These are phyloP conservation scores for Aspergillus terreus DNA, from an alignment of 2,329 filamentous ascomycete genomes.

Conservation along the genomic window DNA sequence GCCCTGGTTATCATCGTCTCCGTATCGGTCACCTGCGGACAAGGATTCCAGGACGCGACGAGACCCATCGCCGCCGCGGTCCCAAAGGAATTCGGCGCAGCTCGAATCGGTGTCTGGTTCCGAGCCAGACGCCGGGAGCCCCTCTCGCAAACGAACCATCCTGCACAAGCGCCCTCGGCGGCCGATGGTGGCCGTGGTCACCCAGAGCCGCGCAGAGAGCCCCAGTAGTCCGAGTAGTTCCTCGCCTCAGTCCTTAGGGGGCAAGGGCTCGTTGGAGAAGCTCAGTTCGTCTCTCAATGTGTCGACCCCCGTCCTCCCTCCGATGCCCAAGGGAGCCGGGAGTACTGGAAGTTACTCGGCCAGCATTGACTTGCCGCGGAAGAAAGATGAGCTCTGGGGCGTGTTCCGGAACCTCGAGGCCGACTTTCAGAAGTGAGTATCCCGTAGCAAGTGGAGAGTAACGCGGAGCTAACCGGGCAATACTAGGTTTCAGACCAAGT, in stretches of 20 bases:
- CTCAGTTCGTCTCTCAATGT: constrained; percentile 40
- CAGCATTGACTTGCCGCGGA: constrained; percentile 43
- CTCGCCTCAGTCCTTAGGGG: constrained; percentile 38
- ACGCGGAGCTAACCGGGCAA: constrained; percentile 6
- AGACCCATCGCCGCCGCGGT: constrained; percentile 23
- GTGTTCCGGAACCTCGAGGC: constrained; percentile 65
- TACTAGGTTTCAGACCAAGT: constrained; percentile 66
- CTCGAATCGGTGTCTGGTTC: constrained; percentile 13
- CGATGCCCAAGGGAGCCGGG: constrained; percentile 44
- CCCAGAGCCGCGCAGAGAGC: constrained; percentile 32
- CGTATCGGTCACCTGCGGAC: constrained; percentile 45
- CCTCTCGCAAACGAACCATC: constrained; percentile 28
- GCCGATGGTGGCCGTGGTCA: constrained; percentile 38
- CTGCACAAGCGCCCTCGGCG: constrained; percentile 36
- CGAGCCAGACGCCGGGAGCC: constrained; percentile 14
- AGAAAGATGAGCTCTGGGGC: constrained; percentile 67
- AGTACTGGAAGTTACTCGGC: constrained; percentile 34
- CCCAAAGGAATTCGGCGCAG: constrained; percentile 15
- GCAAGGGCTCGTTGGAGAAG: constrained; percentile 46
- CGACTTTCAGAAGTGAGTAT: constrained; percentile 61
- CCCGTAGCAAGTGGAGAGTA: neutral
- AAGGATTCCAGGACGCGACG: constrained; percentile 27
- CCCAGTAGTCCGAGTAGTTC: constrained; percentile 35
- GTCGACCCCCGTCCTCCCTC: constrained; percentile 45
- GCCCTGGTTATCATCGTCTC: constrained; percentile 45